A percentile compares a stretch with the other conserved stretches of the same genome.
phyloP scores from a whole-genome alignment of 352 stramenopile genomes.

The Phytophthora pini region DNA sequence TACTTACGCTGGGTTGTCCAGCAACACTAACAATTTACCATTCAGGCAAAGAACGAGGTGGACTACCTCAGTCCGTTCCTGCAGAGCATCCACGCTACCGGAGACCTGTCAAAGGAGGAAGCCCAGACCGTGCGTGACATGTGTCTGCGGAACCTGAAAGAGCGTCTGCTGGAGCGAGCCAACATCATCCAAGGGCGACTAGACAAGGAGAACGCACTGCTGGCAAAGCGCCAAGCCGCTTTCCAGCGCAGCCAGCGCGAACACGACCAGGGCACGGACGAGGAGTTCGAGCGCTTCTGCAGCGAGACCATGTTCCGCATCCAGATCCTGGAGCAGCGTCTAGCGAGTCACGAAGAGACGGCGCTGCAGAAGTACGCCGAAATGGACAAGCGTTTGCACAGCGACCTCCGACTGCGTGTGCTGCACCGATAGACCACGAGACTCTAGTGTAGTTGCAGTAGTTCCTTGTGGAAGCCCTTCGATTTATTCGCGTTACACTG shows the following conservation, averaged over 20 bases:
- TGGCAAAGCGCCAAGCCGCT: constrained; percentile 92
- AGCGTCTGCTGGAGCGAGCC: constrained; percentile 92
- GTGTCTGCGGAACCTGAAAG: constrained; percentile 94
- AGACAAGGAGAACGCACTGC: constrained; percentile 92
- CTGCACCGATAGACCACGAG: constrained; percentile 60
- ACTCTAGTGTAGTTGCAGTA: constrained; percentile 28
- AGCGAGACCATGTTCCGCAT: constrained; percentile 97
- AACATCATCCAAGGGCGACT: constrained; percentile 95
- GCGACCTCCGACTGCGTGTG: constrained; percentile 81
- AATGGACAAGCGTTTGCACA: constrained; percentile 92
- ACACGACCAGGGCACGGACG: constrained; percentile 91
- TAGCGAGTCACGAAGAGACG: constrained; percentile 92
- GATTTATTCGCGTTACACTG: constrained; percentile 78
- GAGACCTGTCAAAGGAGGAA: constrained; percentile 82
- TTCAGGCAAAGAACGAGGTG: constrained; percentile 74
- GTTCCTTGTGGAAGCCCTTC: constrained; percentile 63
- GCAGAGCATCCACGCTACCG: constrained; percentile 69
- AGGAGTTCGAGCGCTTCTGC: constrained; percentile 95
- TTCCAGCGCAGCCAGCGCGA: constrained; percentile 94
- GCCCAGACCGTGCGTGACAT: constrained; percentile 87
- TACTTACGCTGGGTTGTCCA: not conserved
- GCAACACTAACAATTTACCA: not conserved
- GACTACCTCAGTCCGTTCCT: constrained; percentile 96
- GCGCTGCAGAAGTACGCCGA: constrained; percentile 95
- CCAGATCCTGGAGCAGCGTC: constrained; percentile 94